A percentile compares a stretch with the other conserved stretches of the same genome.
Evolutionary conservation across 768 basidiomycete species (phyloP).

Genomic region (Trametes punicea): DNA sequence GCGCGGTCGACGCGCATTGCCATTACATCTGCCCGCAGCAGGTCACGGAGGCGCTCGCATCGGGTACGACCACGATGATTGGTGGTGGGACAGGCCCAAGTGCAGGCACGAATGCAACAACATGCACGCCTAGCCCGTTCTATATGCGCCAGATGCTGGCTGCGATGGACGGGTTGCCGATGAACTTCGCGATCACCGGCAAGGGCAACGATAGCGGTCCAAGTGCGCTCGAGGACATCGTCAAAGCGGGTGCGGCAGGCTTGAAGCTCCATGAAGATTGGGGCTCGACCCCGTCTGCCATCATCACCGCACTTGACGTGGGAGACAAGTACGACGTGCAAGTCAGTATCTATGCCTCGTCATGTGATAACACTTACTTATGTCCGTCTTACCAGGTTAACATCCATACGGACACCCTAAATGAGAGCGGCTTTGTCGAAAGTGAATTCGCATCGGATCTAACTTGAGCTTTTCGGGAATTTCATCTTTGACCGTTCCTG

Average conservation of each 20-base stretch:
- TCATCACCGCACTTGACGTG: constrained; percentile 72
- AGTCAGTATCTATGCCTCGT: constrained; percentile 37
- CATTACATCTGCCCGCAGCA: constrained; percentile 97
- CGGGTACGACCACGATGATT: constrained; percentile 89
- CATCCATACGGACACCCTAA: constrained; percentile 96
- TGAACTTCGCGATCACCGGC: constrained; percentile 95
- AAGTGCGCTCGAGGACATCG: constrained; percentile 71
- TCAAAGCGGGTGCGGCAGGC: constrained; percentile 82
- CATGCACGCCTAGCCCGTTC: constrained; percentile 88
- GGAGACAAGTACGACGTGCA: constrained; percentile 94
- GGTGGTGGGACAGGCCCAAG: constrained; percentile 96
- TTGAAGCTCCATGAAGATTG: constrained; percentile 98
- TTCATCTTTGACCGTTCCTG: constrained; percentile 4
- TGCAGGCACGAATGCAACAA: constrained; percentile 88
- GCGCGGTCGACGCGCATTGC: constrained; percentile 87
- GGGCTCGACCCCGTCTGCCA: constrained; percentile 86
- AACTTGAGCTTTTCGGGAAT: neutral
- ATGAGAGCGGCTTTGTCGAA: constrained; percentile 97
- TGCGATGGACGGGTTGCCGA: constrained; percentile 84
- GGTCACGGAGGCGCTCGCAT: constrained; percentile 78
- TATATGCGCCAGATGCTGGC: constrained; percentile 90
- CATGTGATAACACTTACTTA: neutral
- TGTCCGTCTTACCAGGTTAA: constrained; percentile 52
- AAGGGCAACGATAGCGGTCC: constrained; percentile 91
- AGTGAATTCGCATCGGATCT: constrained; percentile 45